phyloP scores from a whole-genome alignment of 1,139 yeast species.

The Diutina pseudorugosa region DNA sequence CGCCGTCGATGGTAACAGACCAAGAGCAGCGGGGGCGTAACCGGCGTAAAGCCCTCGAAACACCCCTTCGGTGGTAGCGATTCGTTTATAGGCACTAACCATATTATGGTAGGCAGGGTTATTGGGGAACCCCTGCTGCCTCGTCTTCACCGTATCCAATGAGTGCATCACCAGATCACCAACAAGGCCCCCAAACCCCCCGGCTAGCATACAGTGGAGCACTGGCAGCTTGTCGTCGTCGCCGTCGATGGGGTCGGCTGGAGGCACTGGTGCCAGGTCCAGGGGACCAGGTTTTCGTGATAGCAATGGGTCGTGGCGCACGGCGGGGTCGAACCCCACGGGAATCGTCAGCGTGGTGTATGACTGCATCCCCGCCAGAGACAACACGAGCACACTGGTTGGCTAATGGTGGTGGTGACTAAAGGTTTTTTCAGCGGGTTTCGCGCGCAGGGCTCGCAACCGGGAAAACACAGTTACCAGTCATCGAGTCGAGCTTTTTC shows the following conservation, averaged over 20 bases:
- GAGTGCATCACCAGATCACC: constrained; percentile 96
- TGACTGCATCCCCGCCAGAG: constrained; percentile 17
- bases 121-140: constrained; percentile 86
- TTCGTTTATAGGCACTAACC: constrained; percentile 59
- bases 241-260: constrained; percentile 5
- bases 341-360: constrained; percentile 34
- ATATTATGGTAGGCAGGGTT: constrained; percentile 54
- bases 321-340: constrained; percentile 9
- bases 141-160: constrained; percentile 86
- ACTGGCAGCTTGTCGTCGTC: constrained; percentile 25
- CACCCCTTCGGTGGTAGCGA: constrained; percentile 73
- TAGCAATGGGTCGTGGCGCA: constrained; percentile 1
- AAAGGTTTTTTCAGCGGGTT: not conserved
- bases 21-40: constrained; percentile 80
- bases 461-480: no score
- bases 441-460: not conserved
- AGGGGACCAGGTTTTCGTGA: not conserved
- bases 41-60: constrained; percentile 84
- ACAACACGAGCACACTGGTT: not conserved
- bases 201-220: constrained; percentile 67
- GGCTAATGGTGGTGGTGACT: not conserved
- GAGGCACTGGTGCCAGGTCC: not conserved
- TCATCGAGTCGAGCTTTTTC: no score
- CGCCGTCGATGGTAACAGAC: constrained; percentile 88
- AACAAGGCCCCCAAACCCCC: constrained; percentile 88